Evolutionary conservation across 257 asterid species (phyloP), one percentile per base, ranked within the genome.

Genomic region (Linaria vulgaris): DNA sequence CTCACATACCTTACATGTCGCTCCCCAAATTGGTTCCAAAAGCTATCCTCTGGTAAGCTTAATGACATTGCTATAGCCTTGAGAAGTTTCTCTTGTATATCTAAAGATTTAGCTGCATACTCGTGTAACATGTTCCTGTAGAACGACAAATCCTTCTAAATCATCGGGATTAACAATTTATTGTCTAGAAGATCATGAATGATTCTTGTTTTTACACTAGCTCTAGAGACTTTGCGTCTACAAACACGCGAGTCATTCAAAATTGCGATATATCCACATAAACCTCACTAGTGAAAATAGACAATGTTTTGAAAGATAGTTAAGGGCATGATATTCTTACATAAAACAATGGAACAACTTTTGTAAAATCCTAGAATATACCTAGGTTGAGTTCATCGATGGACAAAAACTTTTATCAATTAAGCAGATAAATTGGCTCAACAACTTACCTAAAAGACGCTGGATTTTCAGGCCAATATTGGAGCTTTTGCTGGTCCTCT

Each of bases 381-480:
- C n/a, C 13, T 34, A 4, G 41, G 5, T 34, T 4, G 41, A 34
- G 41, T 7, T 34, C 41, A 34, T 34, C 10, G 10, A 44, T 44
- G 1, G 16, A 44, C 43, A 17, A 53, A 24, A 43, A 1, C 64
- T 3, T 1, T 11, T 34, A 34, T 8, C 9, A 11, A 34, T 8
- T 34, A 34, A 4, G 41, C 41, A 31, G 25, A 31, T 12, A 5
- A 17, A 16, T 9, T 13, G 19, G 53, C 37, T 38, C 23, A 15
- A 15, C 19, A 14, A 7, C n/a, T 31, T 59, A 88, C 95, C 85
- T 74, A 23, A 89, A 73, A 59, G 74, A 58, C 41, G 21, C 13
- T 23, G 91, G 91, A 58, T 68, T 80, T 72, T 75, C 52, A 34
- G 96, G 95, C 90, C 88, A 88, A 51, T 53, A 69, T 20, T 82